Conservation (phyloP, 345 rosid genomes). For the Syzygium jambos region DNA sequence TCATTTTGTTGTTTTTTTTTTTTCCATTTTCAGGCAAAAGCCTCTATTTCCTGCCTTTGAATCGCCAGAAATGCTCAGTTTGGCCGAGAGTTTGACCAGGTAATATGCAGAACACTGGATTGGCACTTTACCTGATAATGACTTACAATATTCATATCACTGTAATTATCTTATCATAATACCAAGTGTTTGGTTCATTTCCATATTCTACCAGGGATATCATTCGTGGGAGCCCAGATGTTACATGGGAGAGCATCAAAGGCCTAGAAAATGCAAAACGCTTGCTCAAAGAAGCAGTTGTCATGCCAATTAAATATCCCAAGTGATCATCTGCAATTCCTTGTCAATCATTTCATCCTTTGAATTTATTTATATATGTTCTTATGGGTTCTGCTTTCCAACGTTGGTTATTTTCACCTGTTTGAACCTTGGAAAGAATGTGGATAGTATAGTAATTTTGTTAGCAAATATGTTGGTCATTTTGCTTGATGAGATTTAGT, state of each 20-base stretch:
- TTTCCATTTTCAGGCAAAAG: constrained; percentile 45
- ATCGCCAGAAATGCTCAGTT: constrained; percentile 70
- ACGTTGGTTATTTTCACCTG: neutral
- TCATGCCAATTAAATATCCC: constrained; percentile 99
- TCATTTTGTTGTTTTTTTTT: neutral
- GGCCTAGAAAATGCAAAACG: constrained; percentile 84
- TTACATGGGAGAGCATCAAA: constrained; percentile 92
- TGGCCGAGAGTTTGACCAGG: constrained; percentile 92
- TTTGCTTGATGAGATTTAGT: neutral
- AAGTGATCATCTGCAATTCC: constrained; percentile 25
- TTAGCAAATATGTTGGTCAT: neutral
- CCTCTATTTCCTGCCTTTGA: constrained; percentile 86
- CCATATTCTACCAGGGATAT: constrained; percentile 55
- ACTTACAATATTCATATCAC: neutral
- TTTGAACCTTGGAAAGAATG: neutral
- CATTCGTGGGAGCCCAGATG: constrained; percentile 86
- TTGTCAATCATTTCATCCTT: neutral
- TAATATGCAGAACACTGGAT: constrained; percentile 6
- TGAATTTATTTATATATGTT: neutral
- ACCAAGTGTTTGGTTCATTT: neutral
- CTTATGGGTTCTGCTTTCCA: neutral
- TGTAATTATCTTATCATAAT: neutral
- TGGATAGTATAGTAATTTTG: neutral
- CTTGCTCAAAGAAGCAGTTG: constrained; percentile 95
- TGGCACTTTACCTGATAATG: neutral